Percentiles rank a stretch among this genome's conserved stretches.
phyloP scores from a whole-genome alignment of 495 filamentous ascomycete genomes.

The Penicillium manginii region DNA sequence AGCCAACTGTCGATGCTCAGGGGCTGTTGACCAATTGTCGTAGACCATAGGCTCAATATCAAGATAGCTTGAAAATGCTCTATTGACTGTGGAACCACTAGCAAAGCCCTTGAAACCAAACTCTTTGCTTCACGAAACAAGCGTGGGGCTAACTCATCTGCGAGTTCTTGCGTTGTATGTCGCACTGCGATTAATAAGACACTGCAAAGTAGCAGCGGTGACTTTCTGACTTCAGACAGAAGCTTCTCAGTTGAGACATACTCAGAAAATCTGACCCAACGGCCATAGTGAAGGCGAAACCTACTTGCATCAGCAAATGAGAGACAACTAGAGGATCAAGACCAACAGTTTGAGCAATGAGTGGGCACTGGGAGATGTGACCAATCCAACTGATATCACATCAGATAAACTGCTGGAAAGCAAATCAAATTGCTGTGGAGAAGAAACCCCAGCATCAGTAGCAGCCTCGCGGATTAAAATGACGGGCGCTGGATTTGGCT shows the following conservation, averaged over 20 bases:
- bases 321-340: background rate
- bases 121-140: conserved; percentile 6
- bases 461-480: conserved; percentile 9
- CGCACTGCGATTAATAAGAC: conserved; percentile 7
- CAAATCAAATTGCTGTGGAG: background rate
- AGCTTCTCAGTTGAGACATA: conserved; percentile 1
- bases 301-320: background rate
- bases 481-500: conserved; percentile 4
- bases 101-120: background rate
- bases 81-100: conserved; percentile 1
- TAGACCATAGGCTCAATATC: conserved; percentile 9
- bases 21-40: conserved; percentile 7
- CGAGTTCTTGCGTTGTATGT: conserved; percentile 7
- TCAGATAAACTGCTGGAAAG: background rate
- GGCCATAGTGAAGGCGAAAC: conserved; percentile 5
- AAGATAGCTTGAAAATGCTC: conserved; percentile 7
- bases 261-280: conserved; percentile 9
- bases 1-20: conserved; percentile 11
- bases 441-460: conserved; percentile 7
- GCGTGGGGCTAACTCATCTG: conserved; percentile 2
- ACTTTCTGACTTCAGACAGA: conserved; percentile 4
- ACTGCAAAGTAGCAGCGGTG: conserved; percentile 6
- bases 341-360: conserved; percentile 4
- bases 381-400: conserved; percentile 8
- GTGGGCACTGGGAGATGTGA: background rate